Percentiles rank a stretch among this genome's conserved stretches.
phyloP scores from a whole-genome alignment of 202 grass and related monocot genomes.

The Carex arenaria region DNA sequence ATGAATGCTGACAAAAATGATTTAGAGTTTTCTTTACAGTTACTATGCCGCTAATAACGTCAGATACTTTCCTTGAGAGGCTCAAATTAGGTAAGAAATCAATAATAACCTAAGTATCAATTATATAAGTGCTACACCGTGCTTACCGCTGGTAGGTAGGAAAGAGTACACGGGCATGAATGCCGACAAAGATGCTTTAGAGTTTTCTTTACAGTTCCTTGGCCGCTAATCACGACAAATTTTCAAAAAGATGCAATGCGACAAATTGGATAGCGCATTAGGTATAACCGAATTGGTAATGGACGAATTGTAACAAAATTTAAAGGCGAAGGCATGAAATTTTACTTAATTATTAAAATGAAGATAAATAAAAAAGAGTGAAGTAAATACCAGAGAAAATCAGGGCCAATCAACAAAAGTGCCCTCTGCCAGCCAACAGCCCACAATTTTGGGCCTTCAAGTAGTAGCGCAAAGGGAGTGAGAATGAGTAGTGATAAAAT shows the following conservation, averaged over 20 bases:
- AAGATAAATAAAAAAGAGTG: not conserved
- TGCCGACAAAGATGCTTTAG: not conserved
- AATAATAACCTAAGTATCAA: not conserved
- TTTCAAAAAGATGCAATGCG: not conserved
- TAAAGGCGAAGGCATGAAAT: not conserved
- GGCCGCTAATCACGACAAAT: not conserved
- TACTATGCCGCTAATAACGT: not conserved
- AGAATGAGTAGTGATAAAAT: constrained; percentile 75
- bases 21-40: not conserved
- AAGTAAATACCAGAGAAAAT: constrained; percentile 72
- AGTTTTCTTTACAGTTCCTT: not conserved
- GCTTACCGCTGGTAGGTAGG: not conserved
- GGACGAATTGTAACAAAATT: not conserved
- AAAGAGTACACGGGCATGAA: not conserved
- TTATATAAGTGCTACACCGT: not conserved
- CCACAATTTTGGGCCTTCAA: constrained; percentile 88
- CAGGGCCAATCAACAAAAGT: constrained; percentile 55
- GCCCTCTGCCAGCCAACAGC: constrained; percentile 74
- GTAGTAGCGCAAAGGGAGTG: constrained; percentile 62
- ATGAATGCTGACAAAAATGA: not conserved
- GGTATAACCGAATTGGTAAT: not conserved
- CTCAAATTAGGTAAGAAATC: not conserved
- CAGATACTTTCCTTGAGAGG: not conserved
- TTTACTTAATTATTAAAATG: not conserved
- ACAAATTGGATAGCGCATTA: not conserved